phyloP scores from a whole-genome alignment of 768 basidiomycete species.

The Arthromyces matolae region DNA sequence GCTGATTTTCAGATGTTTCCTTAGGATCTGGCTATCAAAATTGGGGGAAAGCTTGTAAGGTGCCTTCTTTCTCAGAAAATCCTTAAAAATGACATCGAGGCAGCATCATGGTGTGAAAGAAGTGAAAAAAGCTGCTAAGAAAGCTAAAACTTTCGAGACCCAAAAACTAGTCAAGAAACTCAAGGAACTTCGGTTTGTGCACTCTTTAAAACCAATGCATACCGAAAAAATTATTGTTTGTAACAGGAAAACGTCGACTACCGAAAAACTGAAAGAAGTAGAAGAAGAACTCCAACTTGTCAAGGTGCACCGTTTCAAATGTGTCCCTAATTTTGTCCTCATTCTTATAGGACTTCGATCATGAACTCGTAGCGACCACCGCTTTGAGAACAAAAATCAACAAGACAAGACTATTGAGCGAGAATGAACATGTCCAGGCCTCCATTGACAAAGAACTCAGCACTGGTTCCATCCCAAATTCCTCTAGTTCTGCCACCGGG shows the following conservation, averaged over 20 bases:
- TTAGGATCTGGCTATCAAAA: slow-evolving; percentile 39
- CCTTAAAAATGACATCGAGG: background rate
- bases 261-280: slow-evolving; percentile 41
- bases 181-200: slow-evolving; percentile 61
- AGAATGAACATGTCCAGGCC: slow-evolving; percentile 41
- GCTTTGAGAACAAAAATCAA: slow-evolving; percentile 71
- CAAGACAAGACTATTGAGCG: slow-evolving; percentile 62
- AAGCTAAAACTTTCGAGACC: slow-evolving; percentile 75
- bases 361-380: slow-evolving; percentile 55
- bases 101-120: slow-evolving; percentile 78
- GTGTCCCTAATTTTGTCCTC: background rate
- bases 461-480: slow-evolving; percentile 29
- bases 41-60: slow-evolving; percentile 57
- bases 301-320: slow-evolving; percentile 46
- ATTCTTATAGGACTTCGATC: slow-evolving; percentile 47
- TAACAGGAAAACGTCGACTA: slow-evolving; percentile 34
- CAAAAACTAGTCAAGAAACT: slow-evolving; percentile 82
- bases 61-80: background rate
- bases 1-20: slow-evolving; percentile 13
- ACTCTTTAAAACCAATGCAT: no score
- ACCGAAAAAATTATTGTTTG: background rate
- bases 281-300: slow-evolving; percentile 59
- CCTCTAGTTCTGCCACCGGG: slow-evolving; percentile 40
- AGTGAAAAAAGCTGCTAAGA: slow-evolving; percentile 73
- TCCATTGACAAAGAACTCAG: slow-evolving; percentile 45